Conservation (phyloP, 768 basidiomycete species). For the Tephrocybe sp. region DNA sequence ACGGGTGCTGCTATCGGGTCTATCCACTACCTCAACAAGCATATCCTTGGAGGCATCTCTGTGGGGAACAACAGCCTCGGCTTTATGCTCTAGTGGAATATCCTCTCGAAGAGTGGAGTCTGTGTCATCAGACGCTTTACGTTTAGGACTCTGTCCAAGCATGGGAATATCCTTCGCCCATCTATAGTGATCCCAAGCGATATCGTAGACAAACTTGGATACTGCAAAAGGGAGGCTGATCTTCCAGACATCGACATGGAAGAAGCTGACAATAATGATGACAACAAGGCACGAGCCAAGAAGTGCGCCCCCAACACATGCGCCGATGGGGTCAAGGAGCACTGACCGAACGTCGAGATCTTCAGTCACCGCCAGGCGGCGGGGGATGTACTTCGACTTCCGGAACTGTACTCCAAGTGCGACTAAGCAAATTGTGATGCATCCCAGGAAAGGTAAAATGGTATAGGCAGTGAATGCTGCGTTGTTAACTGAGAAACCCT, state of each 20-base stretch:
- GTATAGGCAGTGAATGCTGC: slow-evolving; percentile 80
- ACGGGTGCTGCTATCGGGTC: slow-evolving; percentile 7
- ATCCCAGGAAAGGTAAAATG: slow-evolving; percentile 75
- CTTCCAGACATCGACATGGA: slow-evolving; percentile 79
- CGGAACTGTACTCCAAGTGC: slow-evolving; percentile 64
- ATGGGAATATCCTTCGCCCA: slow-evolving; percentile 27
- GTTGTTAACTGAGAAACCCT: slow-evolving; percentile 79
- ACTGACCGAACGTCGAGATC: slow-evolving; percentile 55
- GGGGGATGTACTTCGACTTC: slow-evolving; percentile 52
- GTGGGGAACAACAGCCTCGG: background rate
- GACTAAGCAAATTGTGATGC: slow-evolving; percentile 60
- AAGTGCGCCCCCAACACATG: slow-evolving; percentile 68
- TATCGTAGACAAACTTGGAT: slow-evolving; percentile 70
- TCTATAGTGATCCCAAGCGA: slow-evolving; percentile 56
- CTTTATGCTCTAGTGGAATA: background rate
- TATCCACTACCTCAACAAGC: slow-evolving; percentile 10
- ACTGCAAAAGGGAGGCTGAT: slow-evolving; percentile 82
- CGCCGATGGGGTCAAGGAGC: slow-evolving; percentile 73
- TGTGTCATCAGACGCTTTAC: slow-evolving; percentile 13
- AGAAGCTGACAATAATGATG: slow-evolving; percentile 74
- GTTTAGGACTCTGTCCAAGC: slow-evolving; percentile 18
- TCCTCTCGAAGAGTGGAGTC: background rate
- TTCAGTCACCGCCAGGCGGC: slow-evolving; percentile 33
- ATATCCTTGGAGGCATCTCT: background rate
- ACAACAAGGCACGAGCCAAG: slow-evolving; percentile 69